Evolutionary conservation across 306 rosid genomes (phyloP).

Genomic region (Casuarina equisetifolia): DNA sequence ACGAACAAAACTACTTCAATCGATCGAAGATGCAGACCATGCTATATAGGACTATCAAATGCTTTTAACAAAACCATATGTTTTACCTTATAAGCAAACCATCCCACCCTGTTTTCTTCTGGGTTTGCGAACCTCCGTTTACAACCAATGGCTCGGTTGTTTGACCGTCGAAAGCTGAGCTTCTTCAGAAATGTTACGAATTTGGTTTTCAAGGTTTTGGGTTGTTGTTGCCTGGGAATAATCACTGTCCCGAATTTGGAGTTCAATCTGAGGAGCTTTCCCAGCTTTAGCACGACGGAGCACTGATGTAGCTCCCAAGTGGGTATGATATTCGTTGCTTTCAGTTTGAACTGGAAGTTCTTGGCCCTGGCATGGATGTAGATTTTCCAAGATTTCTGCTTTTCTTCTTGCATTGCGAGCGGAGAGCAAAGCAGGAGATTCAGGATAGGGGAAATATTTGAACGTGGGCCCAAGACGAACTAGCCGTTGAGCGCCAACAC

Average conservation of each 20-base stretch:
- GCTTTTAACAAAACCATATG: not conserved
- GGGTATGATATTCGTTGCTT: constrained; percentile 26
- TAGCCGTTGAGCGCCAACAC: constrained; percentile 26
- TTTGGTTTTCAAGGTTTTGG: constrained; percentile 24
- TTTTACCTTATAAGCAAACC: constrained; percentile 15
- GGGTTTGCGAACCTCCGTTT: not conserved
- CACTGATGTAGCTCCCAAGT: constrained; percentile 38
- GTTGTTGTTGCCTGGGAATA: not conserved
- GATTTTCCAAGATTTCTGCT: constrained; percentile 47
- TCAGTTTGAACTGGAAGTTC: constrained; percentile 44
- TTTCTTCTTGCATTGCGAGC: constrained; percentile 37
- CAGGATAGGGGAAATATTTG: not conserved
- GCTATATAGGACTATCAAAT: not conserved
- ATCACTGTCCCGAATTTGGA: constrained; percentile 34
- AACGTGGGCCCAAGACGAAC: not conserved
- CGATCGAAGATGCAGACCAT: not conserved
- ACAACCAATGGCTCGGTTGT: constrained; percentile 5
- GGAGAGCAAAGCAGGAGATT: not conserved
- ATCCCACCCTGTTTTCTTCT: constrained; percentile 3
- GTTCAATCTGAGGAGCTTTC: constrained; percentile 27
- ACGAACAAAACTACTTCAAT: not conserved
- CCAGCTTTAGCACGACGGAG: constrained; percentile 49
- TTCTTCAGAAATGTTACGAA: constrained; percentile 34
- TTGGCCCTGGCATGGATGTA: constrained; percentile 45
- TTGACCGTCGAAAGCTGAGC: constrained; percentile 5